phyloP scores from a whole-genome alignment of 768 basidiomycete species.

The Tricholomella constricta region DNA sequence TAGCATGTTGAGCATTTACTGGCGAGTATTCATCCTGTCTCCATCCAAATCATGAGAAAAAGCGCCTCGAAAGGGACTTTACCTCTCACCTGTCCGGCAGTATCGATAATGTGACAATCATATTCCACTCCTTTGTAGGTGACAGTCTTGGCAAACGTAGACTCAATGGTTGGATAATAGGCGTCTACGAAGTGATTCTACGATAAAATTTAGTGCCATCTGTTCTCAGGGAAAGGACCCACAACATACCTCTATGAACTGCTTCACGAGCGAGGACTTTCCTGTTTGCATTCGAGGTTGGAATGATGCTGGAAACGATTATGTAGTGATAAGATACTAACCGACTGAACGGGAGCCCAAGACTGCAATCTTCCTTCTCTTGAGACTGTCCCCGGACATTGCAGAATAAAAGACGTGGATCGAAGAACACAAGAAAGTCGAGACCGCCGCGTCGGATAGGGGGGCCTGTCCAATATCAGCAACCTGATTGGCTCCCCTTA shows the following conservation, averaged over 20 bases:
- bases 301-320: not conserved
- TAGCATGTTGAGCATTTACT: slow-evolving; percentile 90
- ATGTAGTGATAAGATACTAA: slow-evolving; percentile 38
- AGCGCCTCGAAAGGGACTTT: not conserved
- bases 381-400: slow-evolving; percentile 44
- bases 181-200: slow-evolving; percentile 83
- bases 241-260: slow-evolving; percentile 75
- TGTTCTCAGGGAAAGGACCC: not conserved
- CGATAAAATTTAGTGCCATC: not conserved
- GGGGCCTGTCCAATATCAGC: not conserved
- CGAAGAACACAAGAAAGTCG: slow-evolving; percentile 7
- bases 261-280: slow-evolving; percentile 93
- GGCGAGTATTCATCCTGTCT: slow-evolving; percentile 92
- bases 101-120: slow-evolving; percentile 97
- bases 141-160: slow-evolving; percentile 82
- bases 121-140: slow-evolving; percentile 89
- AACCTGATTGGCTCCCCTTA: slow-evolving; percentile 14
- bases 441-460: slow-evolving; percentile 11
- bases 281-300: slow-evolving; percentile 48
- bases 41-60: not conserved
- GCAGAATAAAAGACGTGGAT: slow-evolving; percentile 7
- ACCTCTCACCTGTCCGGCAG: slow-evolving; percentile 85
- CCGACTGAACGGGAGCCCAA: slow-evolving; percentile 90
- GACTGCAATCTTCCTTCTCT: slow-evolving; percentile 88
- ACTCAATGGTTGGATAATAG: slow-evolving; percentile 96